phyloP scores from a whole-genome alignment of 2,329 filamentous ascomycete genomes.

The Colletotrichum neosansevieriae region DNA sequence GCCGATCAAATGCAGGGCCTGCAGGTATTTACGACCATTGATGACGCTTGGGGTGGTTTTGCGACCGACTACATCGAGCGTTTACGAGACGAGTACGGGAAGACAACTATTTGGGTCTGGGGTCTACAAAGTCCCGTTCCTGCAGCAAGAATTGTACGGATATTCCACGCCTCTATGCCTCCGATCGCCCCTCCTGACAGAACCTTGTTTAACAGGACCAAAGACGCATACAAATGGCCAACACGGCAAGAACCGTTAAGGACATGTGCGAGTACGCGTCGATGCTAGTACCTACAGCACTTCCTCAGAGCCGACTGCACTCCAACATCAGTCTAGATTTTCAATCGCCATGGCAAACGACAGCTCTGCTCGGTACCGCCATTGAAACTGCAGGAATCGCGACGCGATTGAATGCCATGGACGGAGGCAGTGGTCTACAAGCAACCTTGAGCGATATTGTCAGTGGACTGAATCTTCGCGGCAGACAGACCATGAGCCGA shows the following conservation, averaged over 20 bases:
- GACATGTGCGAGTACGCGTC: slow-evolving; percentile 78
- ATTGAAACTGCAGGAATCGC: slow-evolving; percentile 85
- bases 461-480: slow-evolving; percentile 77
- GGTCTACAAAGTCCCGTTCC: slow-evolving; percentile 74
- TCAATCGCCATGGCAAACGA: slow-evolving; percentile 81
- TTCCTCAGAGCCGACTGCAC: slow-evolving; percentile 69
- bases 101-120: slow-evolving; percentile 89
- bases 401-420: slow-evolving; percentile 71
- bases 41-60: slow-evolving; percentile 88
- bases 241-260: slow-evolving; percentile 79
- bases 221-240: slow-evolving; percentile 74
- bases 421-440: slow-evolving; percentile 48
- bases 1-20: slow-evolving; percentile 92
- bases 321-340: slow-evolving; percentile 69
- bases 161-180: not conserved
- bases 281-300: slow-evolving; percentile 80
- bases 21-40: slow-evolving; percentile 78
- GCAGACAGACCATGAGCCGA: slow-evolving; percentile 83
- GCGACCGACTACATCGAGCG: slow-evolving; percentile 79
- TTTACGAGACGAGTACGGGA: slow-evolving; percentile 90
- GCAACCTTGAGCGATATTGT: slow-evolving; percentile 72
- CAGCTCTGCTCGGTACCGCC: slow-evolving; percentile 80
- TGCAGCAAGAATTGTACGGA: slow-evolving; percentile 22
- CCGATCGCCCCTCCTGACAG: not conserved
- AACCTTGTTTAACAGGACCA: slow-evolving; percentile 58